Percentiles rank a stretch among this genome's conserved stretches.
These are phyloP conservation scores for Coemansia reversa DNA, from an alignment of 192 early-diverging fungal genomes.

Conservation along the genomic window DNA sequence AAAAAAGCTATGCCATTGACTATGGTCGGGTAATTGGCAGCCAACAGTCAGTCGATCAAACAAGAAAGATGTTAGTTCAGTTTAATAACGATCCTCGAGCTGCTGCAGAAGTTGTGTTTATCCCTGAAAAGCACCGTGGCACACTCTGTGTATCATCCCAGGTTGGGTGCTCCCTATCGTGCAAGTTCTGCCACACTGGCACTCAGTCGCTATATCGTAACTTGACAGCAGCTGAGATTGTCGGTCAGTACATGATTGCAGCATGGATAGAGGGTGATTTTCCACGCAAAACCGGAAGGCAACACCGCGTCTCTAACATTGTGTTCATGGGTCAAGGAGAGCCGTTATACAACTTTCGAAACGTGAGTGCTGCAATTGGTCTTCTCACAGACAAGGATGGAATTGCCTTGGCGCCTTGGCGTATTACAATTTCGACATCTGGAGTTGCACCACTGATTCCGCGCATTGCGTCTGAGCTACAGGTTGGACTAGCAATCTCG, in stretches of 20 bases:
- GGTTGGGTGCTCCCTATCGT: slow-evolving; percentile 82
- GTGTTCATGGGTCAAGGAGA: slow-evolving; percentile 96
- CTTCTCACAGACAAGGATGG: slow-evolving; percentile 61
- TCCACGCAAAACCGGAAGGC: slow-evolving; percentile 49
- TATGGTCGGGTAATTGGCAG: slow-evolving; percentile 59
- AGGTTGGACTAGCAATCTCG: slow-evolving; percentile 74
- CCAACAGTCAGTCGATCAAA: slow-evolving; percentile 59
- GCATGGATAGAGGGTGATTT: slow-evolving; percentile 62
- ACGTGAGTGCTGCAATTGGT: slow-evolving; percentile 60
- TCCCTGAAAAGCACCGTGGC: slow-evolving; percentile 63
- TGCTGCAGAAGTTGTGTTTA: slow-evolving; percentile 75
- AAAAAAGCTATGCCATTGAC: slow-evolving; percentile 55
- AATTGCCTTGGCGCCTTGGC: slow-evolving; percentile 65
- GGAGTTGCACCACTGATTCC: slow-evolving; percentile 82
- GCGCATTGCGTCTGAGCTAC: slow-evolving; percentile 68
- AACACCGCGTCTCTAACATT: slow-evolving; percentile 68
- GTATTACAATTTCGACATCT: slow-evolving; percentile 81
- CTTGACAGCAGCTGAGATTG: slow-evolving; percentile 69
- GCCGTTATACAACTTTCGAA: slow-evolving; percentile 80
- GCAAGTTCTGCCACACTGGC: slow-evolving; percentile 89
- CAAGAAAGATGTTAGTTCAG: slow-evolving; percentile 64
- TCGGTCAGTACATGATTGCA: slow-evolving; percentile 68
- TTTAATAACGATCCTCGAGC: slow-evolving; percentile 58
- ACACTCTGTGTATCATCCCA: slow-evolving; percentile 83
- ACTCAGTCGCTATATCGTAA: slow-evolving; percentile 81